A percentile compares a stretch with the other conserved stretches of the same genome.
Evolutionary conservation across 1,139 yeast genomes (phyloP).

Genomic region (Yueomyces sp.): DNA sequence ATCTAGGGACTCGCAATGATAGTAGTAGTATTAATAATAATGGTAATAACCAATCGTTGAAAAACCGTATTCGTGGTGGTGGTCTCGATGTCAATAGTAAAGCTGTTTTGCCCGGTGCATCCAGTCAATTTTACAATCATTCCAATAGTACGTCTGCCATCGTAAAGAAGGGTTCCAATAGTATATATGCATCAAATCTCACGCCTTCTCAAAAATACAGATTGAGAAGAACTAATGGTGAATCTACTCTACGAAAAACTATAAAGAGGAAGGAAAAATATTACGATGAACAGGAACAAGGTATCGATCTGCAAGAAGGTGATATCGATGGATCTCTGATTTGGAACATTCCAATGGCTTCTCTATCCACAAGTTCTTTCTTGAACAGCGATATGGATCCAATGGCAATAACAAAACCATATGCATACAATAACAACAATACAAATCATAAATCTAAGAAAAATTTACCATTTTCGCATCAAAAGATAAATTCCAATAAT

Average conservation of each 20-base stretch:
- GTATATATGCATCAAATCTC: not conserved
- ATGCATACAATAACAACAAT: not conserved
- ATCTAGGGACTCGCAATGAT: not conserved
- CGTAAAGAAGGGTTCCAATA: not conserved
- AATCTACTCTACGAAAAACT: constrained; percentile 18
- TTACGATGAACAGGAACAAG: constrained; percentile 27
- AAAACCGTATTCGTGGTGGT: not conserved
- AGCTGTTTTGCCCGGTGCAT: not conserved
- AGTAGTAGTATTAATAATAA: not conserved
- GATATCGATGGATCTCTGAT: constrained; percentile 26
- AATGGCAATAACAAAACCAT: not conserved
- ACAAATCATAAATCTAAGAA: not conserved
- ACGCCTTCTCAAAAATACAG: constrained; percentile 30
- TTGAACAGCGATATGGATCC: constrained; percentile 7
- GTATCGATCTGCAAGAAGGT: constrained; percentile 7
- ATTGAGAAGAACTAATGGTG: constrained; percentile 25
- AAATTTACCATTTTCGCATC: not conserved
- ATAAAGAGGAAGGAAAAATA: constrained; percentile 26
- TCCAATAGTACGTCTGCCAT: constrained; percentile 15
- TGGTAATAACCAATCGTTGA: not conserved
- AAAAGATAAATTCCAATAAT: not conserved
- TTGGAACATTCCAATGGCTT: constrained; percentile 37
- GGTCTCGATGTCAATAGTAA: not conserved
- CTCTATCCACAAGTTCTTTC: constrained; percentile 25
- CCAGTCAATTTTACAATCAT: constrained; percentile 3